Base-by-base conservation (phyloP, 805 yeast species). In the Candida railenensis region DNA sequence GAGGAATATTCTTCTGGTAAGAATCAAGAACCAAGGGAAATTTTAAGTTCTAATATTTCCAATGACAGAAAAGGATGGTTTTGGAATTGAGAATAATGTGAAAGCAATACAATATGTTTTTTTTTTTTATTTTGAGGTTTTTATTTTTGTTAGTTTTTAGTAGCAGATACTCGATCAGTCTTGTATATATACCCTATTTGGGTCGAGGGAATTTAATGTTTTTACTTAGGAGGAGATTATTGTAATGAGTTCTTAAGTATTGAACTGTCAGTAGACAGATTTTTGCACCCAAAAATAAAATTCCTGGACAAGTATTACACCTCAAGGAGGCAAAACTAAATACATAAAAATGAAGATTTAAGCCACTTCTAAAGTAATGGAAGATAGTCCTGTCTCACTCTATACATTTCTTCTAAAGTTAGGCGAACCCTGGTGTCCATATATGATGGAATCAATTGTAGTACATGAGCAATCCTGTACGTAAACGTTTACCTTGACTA, bases 1-100 rank as follows among this genome's bases (percentile, higher is more conserved):
- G 53, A 57, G 12, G 70, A 67, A 46, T 54, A 53, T n/a, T 52
- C 51, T 18, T 58, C 52, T 21, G 49, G 47, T 19, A 25, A 25
- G 30, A 25, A 25, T 25, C 30, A 25, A 55, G 49, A 5, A 47
- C 52, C 9, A 47, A 38, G 34, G 12, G 45, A 48, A 41, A 18
- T 7, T 12, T 34, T 34, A 5, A 12, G 9, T 12, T 15, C 37
- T 14, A 38, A 16, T 38, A 4, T 25, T n/a, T 7, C 34, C 20
- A 16, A 25, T 2, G 45, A 42, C 2, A 48, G 40, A 15, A 44
- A 48, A 18, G 65, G 65, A 1, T 59, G 64, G 64, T 59, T 59
- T 39, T 59, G 64, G 64, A 58, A 53, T 11, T 48, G 43, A 7
- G 34, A 44, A 34, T 22, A 39, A 14, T 30, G 34, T 12, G 14